phyloP scores from a whole-genome alignment of 108 stramenopile species.

The Parietichytrium sp. region DNA sequence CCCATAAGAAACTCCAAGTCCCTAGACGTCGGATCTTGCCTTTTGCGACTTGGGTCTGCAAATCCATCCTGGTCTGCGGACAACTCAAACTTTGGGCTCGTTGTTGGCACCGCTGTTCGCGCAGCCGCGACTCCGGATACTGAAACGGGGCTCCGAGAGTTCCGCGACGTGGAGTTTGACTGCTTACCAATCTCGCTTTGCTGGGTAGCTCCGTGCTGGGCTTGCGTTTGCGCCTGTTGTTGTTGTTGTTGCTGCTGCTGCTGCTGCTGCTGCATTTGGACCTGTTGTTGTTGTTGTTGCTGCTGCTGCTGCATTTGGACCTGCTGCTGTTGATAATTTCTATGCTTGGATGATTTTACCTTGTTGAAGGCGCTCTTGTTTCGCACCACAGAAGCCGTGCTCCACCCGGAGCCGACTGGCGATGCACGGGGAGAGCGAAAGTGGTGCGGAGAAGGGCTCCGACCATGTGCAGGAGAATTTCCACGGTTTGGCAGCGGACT shows the following conservation, averaged over 20 bases:
- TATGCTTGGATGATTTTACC: neutral
- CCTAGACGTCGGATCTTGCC: constrained; percentile 27
- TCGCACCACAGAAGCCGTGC: neutral
- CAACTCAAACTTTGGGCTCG: neutral
- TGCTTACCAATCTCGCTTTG: neutral
- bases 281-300: neutral
- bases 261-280: neutral
- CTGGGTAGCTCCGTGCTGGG: neutral
- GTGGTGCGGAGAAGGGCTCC: neutral
- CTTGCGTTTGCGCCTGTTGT: neutral
- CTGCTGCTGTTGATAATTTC: neutral
- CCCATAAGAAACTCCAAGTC: constrained; percentile 21
- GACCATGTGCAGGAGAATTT: constrained; percentile 18
- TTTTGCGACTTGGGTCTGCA: neutral
- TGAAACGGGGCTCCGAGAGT: neutral
- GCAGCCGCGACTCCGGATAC: neutral
- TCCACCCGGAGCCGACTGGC: neutral
- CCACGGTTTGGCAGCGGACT: neutral
- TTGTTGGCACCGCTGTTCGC: neutral
- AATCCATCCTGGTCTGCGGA: neutral
- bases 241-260: neutral
- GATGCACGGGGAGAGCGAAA: neutral
- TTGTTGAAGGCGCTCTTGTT: neutral
- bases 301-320: neutral
- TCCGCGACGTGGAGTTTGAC: neutral